phyloP scores from a whole-genome alignment of 805 yeast species.

The Suhomyces sp. region DNA sequence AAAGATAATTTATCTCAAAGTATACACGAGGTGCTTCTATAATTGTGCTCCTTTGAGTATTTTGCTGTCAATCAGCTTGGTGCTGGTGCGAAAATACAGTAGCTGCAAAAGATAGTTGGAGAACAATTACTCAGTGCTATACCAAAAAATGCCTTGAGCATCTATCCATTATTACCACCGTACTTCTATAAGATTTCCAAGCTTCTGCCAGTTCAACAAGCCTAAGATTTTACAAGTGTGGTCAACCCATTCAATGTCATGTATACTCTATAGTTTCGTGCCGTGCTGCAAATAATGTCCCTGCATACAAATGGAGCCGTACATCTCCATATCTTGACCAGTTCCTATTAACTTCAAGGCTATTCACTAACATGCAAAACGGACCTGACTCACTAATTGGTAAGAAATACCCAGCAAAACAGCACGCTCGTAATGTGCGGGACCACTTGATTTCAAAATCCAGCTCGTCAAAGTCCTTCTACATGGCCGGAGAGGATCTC shows the following conservation, averaged over 20 bases:
- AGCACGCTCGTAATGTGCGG: conserved; percentile 61
- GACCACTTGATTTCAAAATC: conserved; percentile 30
- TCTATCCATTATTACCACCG: too few relatives aligned
- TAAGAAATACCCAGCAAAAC: conserved; percentile 77
- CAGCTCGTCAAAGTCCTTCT: conserved; percentile 34
- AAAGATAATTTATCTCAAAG: too few relatives aligned
- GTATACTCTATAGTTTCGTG: background rate
- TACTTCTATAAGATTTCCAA: background rate
- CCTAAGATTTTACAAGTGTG: background rate
- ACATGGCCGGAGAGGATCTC: conserved; percentile 58
- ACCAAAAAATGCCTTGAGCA: background rate
- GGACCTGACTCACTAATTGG: conserved; percentile 19
- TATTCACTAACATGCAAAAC: conserved; percentile 2
- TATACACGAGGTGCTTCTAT: background rate
- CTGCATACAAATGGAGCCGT: background rate
- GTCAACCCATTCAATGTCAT: too few relatives aligned
- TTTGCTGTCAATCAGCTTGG: background rate
- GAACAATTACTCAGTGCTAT: background rate
- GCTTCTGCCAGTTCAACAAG: background rate
- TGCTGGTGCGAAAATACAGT: background rate
- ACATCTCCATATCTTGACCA: background rate
- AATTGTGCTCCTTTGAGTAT: background rate
- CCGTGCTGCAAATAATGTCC: background rate
- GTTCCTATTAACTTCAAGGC: background rate
- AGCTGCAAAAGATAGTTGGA: background rate